Conservation (phyloP, 2,329 filamentous ascomycete species). For the Colletotrichum sp. region DNA sequence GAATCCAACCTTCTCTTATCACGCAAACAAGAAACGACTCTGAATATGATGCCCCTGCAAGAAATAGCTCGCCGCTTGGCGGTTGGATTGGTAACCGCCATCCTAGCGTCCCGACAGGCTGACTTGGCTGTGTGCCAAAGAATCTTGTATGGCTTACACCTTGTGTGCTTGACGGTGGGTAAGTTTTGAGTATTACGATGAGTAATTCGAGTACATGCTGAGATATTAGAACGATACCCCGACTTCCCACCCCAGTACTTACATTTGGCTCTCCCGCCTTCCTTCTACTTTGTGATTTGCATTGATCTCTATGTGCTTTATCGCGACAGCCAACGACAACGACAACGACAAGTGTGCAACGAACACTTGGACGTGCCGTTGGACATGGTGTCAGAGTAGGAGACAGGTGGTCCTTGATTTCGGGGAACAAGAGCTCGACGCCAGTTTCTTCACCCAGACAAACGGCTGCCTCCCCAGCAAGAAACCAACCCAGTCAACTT, state of each 20-base stretch:
- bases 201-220: neutral
- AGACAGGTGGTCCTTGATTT: neutral
- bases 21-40: accelerated
- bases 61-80: too few species aligned
- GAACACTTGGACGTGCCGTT: accelerated
- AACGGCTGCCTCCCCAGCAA: accelerated
- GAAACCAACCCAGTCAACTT: neutral
- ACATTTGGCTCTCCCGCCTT: too few species aligned
- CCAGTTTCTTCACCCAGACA: neutral
- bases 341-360: neutral
- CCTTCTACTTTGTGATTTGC: accelerated
- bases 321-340: accelerated
- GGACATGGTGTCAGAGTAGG: neutral
- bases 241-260: too few species aligned
- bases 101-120: too few species aligned
- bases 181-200: too few species aligned
- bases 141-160: too few species aligned
- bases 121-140: too few species aligned
- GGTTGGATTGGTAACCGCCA: too few species aligned
- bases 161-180: neutral
- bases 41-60: neutral
- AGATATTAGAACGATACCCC: neutral
- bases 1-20: neutral
- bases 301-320: accelerated
- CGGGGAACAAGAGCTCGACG: neutral